Evolutionary conservation across 2,329 filamentous ascomycete species (phyloP).

Genomic region (Byssochlamys sp.): DNA sequence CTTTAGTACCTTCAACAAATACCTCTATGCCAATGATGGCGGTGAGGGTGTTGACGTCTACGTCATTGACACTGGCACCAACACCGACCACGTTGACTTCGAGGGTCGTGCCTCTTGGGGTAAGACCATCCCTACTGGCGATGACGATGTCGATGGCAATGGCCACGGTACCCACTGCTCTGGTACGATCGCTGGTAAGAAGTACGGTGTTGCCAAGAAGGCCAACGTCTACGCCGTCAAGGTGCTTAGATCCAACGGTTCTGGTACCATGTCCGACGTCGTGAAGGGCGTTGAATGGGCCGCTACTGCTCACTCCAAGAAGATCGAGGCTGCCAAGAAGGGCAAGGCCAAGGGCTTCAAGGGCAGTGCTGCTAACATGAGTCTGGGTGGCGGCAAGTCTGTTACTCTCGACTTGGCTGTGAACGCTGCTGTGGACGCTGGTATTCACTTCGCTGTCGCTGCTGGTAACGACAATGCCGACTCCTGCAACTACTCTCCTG

Average conservation of each 20-base stretch:
- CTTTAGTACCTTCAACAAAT: conserved; percentile 96
- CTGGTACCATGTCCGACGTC: conserved; percentile 96
- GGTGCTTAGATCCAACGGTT: conserved; percentile 93
- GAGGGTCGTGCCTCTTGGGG: conserved; percentile 93
- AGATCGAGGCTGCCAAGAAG: conserved; percentile 68
- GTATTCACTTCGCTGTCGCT: conserved; percentile 94
- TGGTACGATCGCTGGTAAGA: conserved; percentile 92
- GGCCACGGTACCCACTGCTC: conserved; percentile 99
- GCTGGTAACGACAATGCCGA: conserved; percentile 98
- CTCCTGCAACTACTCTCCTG: conserved; percentile 98
- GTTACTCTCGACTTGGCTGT: conserved; percentile 81
- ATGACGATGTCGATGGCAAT: conserved; percentile 87
- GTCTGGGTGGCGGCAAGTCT: conserved; percentile 94
- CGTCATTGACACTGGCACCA: conserved; percentile 95
- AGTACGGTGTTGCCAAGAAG: conserved; percentile 99
- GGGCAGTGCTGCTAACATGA: conserved; percentile 99
- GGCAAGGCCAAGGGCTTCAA: conserved; percentile 96
- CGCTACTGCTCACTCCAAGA: conserved; percentile 65
- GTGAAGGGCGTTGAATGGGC: conserved; percentile 97
- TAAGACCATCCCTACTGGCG: conserved; percentile 80
- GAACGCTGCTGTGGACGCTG: conserved; percentile 82
- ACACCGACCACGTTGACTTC: conserved; percentile 88
- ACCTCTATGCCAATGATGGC: conserved; percentile 78
- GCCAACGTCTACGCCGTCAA: conserved; percentile 94
- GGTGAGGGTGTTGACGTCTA: conserved; percentile 98